Evolutionary conservation across 148 eudicot species (phyloP), one percentile per base, ranked within the genome.

Genomic region (Fallopia convolvulus): DNA sequence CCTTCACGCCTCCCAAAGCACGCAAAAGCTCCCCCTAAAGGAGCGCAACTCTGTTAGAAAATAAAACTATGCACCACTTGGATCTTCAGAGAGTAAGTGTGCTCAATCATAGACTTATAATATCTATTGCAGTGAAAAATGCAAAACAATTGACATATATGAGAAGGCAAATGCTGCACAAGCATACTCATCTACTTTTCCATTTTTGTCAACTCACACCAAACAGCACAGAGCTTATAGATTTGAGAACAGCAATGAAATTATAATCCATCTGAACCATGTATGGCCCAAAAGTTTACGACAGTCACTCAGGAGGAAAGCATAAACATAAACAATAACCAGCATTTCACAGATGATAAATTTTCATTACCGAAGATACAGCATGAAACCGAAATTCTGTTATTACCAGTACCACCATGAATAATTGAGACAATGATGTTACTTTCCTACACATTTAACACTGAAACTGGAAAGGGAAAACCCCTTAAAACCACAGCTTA

Each of bases 1-100:
- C 97, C 79, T 81, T 85, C 42, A 91, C 97, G 44, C 97, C 99
- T 79, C 99, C 99, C 84, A 90, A 77, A 63, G 96, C 96, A 71
- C 97, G 93, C 65, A 94, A 83, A 60, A 94, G 94, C 85, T 94
- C 96, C 75, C 94, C 99, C 97, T 92, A 71, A 36, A 48, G 74
- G 44, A 70, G 21, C 47, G 30, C 32, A 63, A 13, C 21, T 40
- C n/a, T n/a, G 32, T 73, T 5, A 15, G 36, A 73, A 73, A 46
- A 21, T 33, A 46, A 41, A 30, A 40, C 15, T 60, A 8, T 41
- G 20, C 72, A 60, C 20, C 55, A 53, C 8, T 46, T 5, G 11
- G 39, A 65, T 13, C 13, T 20, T 58, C 66, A 58, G 21, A 58
- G 61, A 56, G 23, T 4, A 55, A 20, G 65, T 4, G 65, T 58